These are phyloP conservation scores for Talaromyces islandicus DNA, from an alignment of 2,329 filamentous ascomycete species.

Conservation along the genomic window DNA sequence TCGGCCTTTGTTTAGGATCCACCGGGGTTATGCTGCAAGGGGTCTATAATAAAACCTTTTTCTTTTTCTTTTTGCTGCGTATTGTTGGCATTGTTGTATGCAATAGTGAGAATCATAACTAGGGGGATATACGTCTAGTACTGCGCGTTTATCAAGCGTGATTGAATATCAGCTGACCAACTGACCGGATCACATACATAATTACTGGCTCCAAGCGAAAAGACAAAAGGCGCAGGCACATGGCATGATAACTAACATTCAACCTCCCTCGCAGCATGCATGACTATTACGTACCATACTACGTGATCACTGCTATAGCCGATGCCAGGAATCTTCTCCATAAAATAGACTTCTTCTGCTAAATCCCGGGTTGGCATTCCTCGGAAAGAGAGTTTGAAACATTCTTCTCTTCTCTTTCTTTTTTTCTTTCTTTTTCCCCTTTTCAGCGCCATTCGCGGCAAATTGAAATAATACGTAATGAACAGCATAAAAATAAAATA, in stretches of 20 bases:
- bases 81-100: not conserved
- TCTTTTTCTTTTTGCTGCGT: too few species aligned
- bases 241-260: not conserved
- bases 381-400: not conserved
- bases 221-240: not conserved
- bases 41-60: not conserved
- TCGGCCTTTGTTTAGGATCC: not conserved
- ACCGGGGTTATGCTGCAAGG: not conserved
- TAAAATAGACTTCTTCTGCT: not conserved
- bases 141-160: too few species aligned
- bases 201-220: too few species aligned
- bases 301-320: not conserved
- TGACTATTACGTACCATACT: not conserved
- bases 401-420: not conserved
- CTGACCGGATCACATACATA: too few species aligned
- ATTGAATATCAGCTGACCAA: too few species aligned
- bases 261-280: not conserved
- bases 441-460: not conserved
- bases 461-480: not conserved
- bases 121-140: too few species aligned
- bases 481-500: not conserved
- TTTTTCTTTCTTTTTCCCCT: not conserved
- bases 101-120: too few species aligned
- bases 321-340: not conserved
- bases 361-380: not conserved